Base-by-base conservation (phyloP, 352 stramenopile species). In the Pythium scleroteichum region DNA sequence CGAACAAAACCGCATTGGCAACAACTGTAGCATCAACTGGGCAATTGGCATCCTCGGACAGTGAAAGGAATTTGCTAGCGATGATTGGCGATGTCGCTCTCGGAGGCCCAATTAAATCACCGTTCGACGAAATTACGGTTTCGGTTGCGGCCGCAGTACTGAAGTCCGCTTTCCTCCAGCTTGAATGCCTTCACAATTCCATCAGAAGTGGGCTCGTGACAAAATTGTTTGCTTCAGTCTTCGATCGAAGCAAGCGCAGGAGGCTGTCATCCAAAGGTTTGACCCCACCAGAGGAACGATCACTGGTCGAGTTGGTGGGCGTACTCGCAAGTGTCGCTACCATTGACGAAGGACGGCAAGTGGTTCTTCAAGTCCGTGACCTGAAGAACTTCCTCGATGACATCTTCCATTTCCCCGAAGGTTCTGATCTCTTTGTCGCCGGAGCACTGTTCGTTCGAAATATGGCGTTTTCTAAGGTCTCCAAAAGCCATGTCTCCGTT, bases 361-460 rank as follows among this genome's bases (percentile, higher is more conserved):
- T 78, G 5, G 45, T 88, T 3, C 76, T 79, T 40, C 68, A 71
- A 33, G 24, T 61, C 23, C 74, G 61, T 12, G 59, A 67, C 27
- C 59, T 89, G 6, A 59, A 54, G 3, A 32, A 76, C n/a, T 55
- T 89, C 39, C 22, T 88, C 9, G 72, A 69, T 14, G 82, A 91
- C 44, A 69, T 83, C 6, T 69, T 88, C 58, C 32, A 54, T 16
- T 54, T 63, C 5, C 12, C 19, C 1, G 32, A 41, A 5, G 13
- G n/a, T 2, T 59, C 47, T 1, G 19, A 35, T 0, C 64, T 86
- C 52, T 63, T 72, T 23, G 51, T 53, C 13, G 63, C 24, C 16
- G 79, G 79, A 0, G 73, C 61, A 27, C 64, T 88, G 26, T 73
- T 88, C 8, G 12, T 91, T 27, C 75, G 82, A 26, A 89, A 91